Evolutionary conservation across 768 basidiomycete species (phyloP).

Genomic region (Russula emetica): DNA sequence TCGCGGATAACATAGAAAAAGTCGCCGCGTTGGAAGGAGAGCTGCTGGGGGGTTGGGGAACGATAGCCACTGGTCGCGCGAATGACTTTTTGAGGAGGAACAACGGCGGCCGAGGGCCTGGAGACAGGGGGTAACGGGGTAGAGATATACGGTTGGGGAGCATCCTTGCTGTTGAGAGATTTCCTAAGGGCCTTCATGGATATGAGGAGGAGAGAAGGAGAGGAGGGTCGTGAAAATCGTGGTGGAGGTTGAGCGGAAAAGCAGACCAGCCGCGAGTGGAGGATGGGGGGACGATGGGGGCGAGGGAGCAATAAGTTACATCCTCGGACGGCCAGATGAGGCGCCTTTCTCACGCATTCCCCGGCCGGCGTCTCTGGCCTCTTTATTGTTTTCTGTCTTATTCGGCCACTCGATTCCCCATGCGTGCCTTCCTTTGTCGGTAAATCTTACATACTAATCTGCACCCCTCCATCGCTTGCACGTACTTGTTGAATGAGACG

Average conservation of each 20-base stretch:
- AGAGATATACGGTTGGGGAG: slow-evolving; percentile 68
- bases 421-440: neutral
- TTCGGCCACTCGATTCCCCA: neutral
- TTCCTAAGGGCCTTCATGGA: slow-evolving; percentile 82
- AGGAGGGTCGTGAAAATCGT: slow-evolving; percentile 8
- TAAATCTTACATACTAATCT: neutral
- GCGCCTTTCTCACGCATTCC: neutral
- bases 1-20: slow-evolving; percentile 95
- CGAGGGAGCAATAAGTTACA: neutral
- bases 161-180: slow-evolving; percentile 67
- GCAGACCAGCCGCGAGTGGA: slow-evolving; percentile 29
- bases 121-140: slow-evolving; percentile 61
- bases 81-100: slow-evolving; percentile 94
- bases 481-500: neutral
- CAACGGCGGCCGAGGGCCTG: slow-evolving; percentile 63
- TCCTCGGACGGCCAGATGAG: neutral
- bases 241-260: slow-evolving; percentile 29
- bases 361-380: neutral
- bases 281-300: neutral
- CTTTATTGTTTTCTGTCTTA: neutral
- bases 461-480: neutral
- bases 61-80: slow-evolving; percentile 68
- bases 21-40: slow-evolving; percentile 90
- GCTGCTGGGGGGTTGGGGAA: slow-evolving; percentile 73
- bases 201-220: slow-evolving; percentile 24